phyloP scores from a whole-genome alignment of 2,329 filamentous ascomycete species.

The Dothistroma septosporum region DNA sequence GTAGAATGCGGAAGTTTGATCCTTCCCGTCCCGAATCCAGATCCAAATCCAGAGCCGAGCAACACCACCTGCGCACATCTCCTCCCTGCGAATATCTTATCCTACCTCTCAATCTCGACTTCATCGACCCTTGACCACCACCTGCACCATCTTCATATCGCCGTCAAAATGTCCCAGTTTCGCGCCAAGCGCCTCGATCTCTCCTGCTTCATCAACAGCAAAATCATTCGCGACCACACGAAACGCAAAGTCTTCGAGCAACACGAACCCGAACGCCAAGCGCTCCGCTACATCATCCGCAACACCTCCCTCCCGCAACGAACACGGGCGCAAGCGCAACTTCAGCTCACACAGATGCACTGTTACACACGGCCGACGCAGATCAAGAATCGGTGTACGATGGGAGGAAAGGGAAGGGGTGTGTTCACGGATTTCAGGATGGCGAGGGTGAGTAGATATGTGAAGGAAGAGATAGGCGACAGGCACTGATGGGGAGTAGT shows the following conservation, averaged over 20 bases:
- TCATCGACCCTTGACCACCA: not conserved
- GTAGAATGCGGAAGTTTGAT: not conserved
- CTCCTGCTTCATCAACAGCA: slow-evolving; percentile 80
- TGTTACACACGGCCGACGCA: slow-evolving; percentile 90
- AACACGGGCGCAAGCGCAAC: slow-evolving; percentile 83
- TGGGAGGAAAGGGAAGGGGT: slow-evolving; percentile 85
- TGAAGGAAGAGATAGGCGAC: slow-evolving; percentile 1
- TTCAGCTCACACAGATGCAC: slow-evolving; percentile 93
- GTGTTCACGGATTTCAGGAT: slow-evolving; percentile 91
- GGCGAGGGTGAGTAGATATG: slow-evolving; percentile 65
- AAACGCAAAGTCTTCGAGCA: slow-evolving; percentile 91
- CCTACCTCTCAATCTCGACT: not conserved
- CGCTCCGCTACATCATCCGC: slow-evolving; percentile 73
- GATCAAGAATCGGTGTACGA: slow-evolving; percentile 88
- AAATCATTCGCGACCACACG: slow-evolving; percentile 87
- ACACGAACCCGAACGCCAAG: slow-evolving; percentile 88
- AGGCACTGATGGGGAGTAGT: slow-evolving; percentile 53
- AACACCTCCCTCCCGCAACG: slow-evolving; percentile 82
- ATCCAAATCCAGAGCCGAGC: not conserved
- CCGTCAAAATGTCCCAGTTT: slow-evolving; percentile 58
- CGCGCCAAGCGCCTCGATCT: slow-evolving; percentile 85
- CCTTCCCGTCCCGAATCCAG: not conserved
- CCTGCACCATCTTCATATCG: slow-evolving; percentile 1
- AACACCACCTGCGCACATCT: not conserved
- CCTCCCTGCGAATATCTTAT: not conserved